These are phyloP conservation scores for Viridothelium virens DNA, from an alignment of 495 filamentous ascomycete species.

Conservation along the genomic window DNA sequence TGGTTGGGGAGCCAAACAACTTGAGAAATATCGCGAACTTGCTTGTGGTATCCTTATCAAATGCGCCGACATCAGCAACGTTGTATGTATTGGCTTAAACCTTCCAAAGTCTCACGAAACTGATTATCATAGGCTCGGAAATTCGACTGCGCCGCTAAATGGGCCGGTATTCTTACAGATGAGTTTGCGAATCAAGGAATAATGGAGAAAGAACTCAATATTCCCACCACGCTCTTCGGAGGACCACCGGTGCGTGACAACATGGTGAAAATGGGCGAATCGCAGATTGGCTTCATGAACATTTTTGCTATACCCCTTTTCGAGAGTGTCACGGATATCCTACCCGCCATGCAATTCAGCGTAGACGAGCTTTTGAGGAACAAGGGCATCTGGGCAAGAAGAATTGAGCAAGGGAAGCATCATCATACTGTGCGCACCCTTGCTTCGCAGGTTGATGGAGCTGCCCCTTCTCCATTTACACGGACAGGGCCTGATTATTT, in stretches of 20 bases:
- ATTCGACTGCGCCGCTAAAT: conserved; percentile 70
- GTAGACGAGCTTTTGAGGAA: conserved; percentile 73
- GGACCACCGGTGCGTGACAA: conserved; percentile 77
- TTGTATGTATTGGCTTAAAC: conserved; percentile 50
- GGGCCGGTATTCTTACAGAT: conserved; percentile 85
- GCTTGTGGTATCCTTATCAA: conserved; percentile 88
- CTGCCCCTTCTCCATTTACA: neutral
- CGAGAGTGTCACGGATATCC: conserved; percentile 69
- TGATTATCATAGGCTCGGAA: conserved; percentile 59
- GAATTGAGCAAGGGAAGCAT: conserved; percentile 50
- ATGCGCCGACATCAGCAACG: conserved; percentile 97
- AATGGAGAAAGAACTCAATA: conserved; percentile 82
- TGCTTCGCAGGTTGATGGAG: neutral
- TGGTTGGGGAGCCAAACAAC: conserved; percentile 62
- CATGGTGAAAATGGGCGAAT: conserved; percentile 68
- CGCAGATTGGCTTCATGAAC: conserved; percentile 93
- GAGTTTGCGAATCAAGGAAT: conserved; percentile 87
- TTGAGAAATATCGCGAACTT: conserved; percentile 66
- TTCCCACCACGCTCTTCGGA: conserved; percentile 76
- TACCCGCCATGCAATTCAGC: conserved; percentile 75
- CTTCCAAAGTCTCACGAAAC: conserved; percentile 9
- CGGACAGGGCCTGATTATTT: conserved; percentile 5
- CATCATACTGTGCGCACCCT: conserved; percentile 18
- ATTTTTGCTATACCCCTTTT: conserved; percentile 90
- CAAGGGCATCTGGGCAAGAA: conserved; percentile 60